Evolutionary conservation across 164 flowering plant genomes (phyloP), one percentile per base, ranked within the genome.

Genomic region (Hamamelis virginiana): DNA sequence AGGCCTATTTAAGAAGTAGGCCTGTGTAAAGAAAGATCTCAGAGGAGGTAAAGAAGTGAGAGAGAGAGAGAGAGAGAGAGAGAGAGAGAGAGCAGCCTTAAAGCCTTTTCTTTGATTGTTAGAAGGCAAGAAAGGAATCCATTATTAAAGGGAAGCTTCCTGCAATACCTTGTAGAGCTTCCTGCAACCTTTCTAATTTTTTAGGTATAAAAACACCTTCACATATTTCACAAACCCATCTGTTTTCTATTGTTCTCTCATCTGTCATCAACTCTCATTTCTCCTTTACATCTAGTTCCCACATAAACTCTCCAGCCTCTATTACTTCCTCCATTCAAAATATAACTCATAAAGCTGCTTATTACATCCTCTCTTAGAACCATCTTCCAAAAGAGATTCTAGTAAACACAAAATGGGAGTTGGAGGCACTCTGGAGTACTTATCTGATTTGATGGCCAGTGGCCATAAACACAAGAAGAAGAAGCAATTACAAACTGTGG

Each of bases 401-500:
- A 38, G 45, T n/a, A 15, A 13, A 19, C 8, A 51, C 1, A 69
- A 69, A 67, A 87, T 87, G 89, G 89, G 92, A 50, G 80, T 86
- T 73, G 74, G 72, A 57, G 85, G 85, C 0, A 82, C 85, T 6
- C 51, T 85, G 64, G 88, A 84, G 70, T 87, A 78, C 73, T 70
- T 88, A 14, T 84, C 88, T 14, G 89, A 81, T 44, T 62, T 86
- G 69, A 76, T 88, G 74, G 72, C 75, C 21, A 61, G 76, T 50
- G 74, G 80, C 19, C 78, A 81, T 27, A 77, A 75, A 33, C 74
- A 79, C 51, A 84, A 82, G 84, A 84, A 78, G 82, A 82, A 66
- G 81, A 86, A 86, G 79, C 92, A 84, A 59, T 64, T 79, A 3
- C 88, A 81, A 66, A 85, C 89, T 9, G 89, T 89, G 48, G 86